A percentile compares a stretch with the other conserved stretches of the same genome.
Evolutionary conservation across 441 rosid genomes (phyloP).

Genomic region (Viola pubescens): DNA sequence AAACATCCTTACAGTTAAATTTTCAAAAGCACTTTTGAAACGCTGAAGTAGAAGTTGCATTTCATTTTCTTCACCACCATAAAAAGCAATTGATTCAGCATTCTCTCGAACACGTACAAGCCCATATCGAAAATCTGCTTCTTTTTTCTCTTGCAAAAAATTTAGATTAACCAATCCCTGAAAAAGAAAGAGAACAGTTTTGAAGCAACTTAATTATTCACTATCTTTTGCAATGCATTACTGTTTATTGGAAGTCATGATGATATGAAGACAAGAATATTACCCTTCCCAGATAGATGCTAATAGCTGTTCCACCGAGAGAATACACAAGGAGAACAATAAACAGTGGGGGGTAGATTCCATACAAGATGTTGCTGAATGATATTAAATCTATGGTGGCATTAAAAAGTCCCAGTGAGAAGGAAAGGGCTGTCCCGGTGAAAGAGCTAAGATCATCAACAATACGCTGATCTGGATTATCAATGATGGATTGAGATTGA

Average conservation of each 20-base stretch:
- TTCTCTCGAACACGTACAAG: conserved; percentile 95
- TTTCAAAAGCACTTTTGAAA: conserved; percentile 77
- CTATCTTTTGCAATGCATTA: too few species aligned
- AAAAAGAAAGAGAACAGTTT: conserved; percentile 18
- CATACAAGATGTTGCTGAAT: conserved; percentile 84
- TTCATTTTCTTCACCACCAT: conserved; percentile 87
- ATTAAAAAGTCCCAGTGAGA: conserved; percentile 72
- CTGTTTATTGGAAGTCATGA: not conserved
- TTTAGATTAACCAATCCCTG: conserved; percentile 83
- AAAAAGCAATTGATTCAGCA: conserved; percentile 95
- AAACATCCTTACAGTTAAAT: conserved; percentile 47
- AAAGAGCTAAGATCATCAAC: conserved; percentile 87
- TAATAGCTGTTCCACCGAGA: conserved; percentile 77
- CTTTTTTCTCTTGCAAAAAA: conserved; percentile 96
- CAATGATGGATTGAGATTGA: conserved; percentile 85
- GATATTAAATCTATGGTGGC: conserved; percentile 86
- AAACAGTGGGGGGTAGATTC: conserved; percentile 85
- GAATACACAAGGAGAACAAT: conserved; percentile 73
- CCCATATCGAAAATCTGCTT: conserved; percentile 93
- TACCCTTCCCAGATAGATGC: conserved; percentile 85
- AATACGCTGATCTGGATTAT: conserved; percentile 93
- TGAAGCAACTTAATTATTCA: not conserved
- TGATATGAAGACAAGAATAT: conserved; percentile 11
- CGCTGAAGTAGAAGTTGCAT: conserved; percentile 81
- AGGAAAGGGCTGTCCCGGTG: conserved; percentile 79